Percentiles rank a stretch among this genome's conserved stretches.
Conservation (phyloP, 495 filamentous ascomycete genomes). For the Xylaria bambusicola region DNA sequence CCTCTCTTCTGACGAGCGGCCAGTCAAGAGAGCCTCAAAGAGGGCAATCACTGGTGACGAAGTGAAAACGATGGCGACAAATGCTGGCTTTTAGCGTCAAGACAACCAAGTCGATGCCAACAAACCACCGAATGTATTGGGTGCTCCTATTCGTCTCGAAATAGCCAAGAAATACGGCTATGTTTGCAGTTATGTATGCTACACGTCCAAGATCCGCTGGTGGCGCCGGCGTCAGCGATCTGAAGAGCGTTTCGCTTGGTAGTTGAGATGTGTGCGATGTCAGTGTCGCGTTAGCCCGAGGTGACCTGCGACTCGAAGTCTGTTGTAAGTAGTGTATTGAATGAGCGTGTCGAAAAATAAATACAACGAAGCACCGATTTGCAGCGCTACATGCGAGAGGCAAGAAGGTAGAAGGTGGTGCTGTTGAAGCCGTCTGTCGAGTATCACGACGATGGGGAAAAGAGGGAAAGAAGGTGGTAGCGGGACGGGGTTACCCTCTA, state of each 20-base stretch:
- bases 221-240: conserved; percentile 1
- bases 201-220: not conserved
- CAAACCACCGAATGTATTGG: no score
- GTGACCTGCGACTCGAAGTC: not conserved
- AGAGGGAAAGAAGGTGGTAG: not conserved
- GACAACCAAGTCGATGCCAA: no score
- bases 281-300: conserved; percentile 6
- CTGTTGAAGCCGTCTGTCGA: conserved; percentile 19
- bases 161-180: no score
- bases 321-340: not conserved
- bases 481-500: not conserved
- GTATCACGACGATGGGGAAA: conserved; percentile 16
- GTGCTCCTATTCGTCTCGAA: no score
- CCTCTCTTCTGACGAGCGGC: not conserved
- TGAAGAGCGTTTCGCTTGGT: not conserved
- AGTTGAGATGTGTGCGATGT: not conserved
- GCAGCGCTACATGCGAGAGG: not conserved
- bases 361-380: not conserved
- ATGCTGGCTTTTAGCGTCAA: no score
- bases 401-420: not conserved
- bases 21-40: no score
- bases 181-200: not conserved
- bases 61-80: no score
- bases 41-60: no score
- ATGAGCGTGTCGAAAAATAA: conserved; percentile 8